Evolutionary conservation across 768 basidiomycete genomes (phyloP).

Genomic region (Heimioporus sp.): DNA sequence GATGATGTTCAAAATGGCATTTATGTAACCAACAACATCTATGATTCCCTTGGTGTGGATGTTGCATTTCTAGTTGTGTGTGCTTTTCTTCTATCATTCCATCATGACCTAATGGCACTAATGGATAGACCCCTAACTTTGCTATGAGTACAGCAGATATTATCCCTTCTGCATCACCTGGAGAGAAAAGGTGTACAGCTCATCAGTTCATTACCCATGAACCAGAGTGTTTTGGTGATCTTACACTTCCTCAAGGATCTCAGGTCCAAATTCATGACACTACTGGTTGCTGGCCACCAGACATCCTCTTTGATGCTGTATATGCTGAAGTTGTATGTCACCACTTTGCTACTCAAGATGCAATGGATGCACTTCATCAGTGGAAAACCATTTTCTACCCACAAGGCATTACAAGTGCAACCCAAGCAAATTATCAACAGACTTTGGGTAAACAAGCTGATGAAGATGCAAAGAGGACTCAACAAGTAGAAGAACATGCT

Average conservation of each 20-base stretch:
- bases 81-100: too few relatives aligned
- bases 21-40: neutral
- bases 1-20: neutral
- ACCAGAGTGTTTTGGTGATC: neutral
- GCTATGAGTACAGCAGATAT: conserved; percentile 1
- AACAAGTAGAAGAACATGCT: too few relatives aligned
- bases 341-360: neutral
- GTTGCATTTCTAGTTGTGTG: neutral
- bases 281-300: conserved; percentile 2
- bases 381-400: neutral
- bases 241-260: neutral
- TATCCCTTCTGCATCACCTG: neutral
- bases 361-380: neutral
- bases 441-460: too few relatives aligned
- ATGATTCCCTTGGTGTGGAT: accelerated
- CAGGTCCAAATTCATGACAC: neutral
- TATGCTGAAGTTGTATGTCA: neutral
- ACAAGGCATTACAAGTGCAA: neutral
- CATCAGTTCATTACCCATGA: neutral
- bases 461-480: too few relatives aligned
- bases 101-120: too few relatives aligned
- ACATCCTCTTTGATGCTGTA: conserved; percentile 5
- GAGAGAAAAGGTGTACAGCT: conserved; percentile 1
- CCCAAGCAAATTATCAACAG: too few relatives aligned
- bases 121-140: conserved; percentile 6